These are phyloP conservation scores for Neonectria punicea DNA, from an alignment of 2,329 filamentous ascomycete species.

Conservation along the genomic window DNA sequence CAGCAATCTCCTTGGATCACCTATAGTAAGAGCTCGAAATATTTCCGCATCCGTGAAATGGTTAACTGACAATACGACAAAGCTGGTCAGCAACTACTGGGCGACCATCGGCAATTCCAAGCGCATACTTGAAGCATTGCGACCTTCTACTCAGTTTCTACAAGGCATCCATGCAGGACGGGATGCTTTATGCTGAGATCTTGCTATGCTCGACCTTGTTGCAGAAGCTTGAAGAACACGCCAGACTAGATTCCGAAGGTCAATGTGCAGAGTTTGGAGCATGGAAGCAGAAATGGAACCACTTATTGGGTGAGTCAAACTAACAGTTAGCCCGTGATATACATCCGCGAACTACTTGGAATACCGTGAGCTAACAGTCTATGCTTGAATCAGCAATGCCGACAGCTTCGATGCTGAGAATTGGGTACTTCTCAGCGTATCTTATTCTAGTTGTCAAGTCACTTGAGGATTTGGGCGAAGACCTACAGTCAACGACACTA, in stretches of 20 bases:
- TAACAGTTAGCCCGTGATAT: accelerated
- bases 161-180: conserved; percentile 5
- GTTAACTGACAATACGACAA: background rate
- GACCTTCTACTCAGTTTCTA: conserved; percentile 16
- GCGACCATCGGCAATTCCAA: background rate
- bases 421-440: conserved; percentile 6
- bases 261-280: background rate
- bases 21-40: background rate
- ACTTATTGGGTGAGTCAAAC: conserved; percentile 1
- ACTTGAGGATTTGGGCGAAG: conserved; percentile 8
- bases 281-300: conserved; percentile 9
- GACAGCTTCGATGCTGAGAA: conserved; percentile 2
- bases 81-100: conserved; percentile 14
- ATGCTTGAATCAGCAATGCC: background rate
- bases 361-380: background rate
- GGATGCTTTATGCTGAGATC: conserved; percentile 6
- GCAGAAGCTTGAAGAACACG: background rate
- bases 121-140: conserved; percentile 11
- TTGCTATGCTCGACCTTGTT: background rate
- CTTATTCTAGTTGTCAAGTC: conserved; percentile 8
- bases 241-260: background rate
- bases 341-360: background rate
- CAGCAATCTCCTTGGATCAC: conserved; percentile 7
- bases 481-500: background rate
- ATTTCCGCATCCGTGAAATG: background rate